phyloP scores from a whole-genome alignment of 2,329 filamentous ascomycete species.

The Thelonectria olida region DNA sequence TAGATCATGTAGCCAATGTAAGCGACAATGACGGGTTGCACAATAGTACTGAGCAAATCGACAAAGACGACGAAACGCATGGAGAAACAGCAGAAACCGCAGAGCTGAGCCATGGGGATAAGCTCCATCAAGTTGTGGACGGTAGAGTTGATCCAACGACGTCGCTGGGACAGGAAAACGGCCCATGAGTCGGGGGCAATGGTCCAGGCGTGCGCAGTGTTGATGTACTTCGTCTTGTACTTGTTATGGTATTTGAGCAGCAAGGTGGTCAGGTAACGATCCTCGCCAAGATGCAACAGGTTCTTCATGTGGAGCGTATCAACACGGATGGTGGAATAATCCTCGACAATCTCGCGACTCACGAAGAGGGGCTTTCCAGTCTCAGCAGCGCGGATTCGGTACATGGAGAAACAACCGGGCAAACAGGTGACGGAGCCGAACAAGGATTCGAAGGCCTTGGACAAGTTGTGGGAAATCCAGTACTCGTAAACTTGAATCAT shows the following conservation, averaged over 20 bases:
- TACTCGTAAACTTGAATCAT: conserved; percentile 99
- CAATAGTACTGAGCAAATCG: conserved; percentile 89
- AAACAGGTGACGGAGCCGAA: conserved; percentile 98
- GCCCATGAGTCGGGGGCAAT: conserved; percentile 94
- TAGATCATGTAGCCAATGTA: conserved; percentile 93
- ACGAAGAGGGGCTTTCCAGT: conserved; percentile 96
- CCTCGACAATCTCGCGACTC: conserved; percentile 87
- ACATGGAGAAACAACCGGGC: conserved; percentile 99
- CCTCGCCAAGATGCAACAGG: conserved; percentile 92
- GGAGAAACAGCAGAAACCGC: conserved; percentile 99
- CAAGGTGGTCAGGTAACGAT: conserved; percentile 95
- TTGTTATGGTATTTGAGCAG: conserved; percentile 90
- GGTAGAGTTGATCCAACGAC: conserved; percentile 99
- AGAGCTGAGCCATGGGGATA: conserved; percentile 91
- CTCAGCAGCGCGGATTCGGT: conserved; percentile 93
- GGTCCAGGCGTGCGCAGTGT: conserved; percentile 92
- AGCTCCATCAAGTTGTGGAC: conserved; percentile 98
- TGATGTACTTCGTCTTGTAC: conserved; percentile 99
- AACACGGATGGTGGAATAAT: conserved; percentile 91
- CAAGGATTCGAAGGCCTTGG: conserved; percentile 96
- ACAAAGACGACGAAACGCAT: conserved; percentile 99
- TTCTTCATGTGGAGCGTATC: conserved; percentile 99
- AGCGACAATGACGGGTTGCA: conserved; percentile 89
- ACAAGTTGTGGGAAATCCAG: conserved; percentile 97
- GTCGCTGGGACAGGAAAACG: conserved; percentile 97